Evolutionary conservation across 2,329 filamentous ascomycete genomes (phyloP).

Genomic region (Venturia pyrina): DNA sequence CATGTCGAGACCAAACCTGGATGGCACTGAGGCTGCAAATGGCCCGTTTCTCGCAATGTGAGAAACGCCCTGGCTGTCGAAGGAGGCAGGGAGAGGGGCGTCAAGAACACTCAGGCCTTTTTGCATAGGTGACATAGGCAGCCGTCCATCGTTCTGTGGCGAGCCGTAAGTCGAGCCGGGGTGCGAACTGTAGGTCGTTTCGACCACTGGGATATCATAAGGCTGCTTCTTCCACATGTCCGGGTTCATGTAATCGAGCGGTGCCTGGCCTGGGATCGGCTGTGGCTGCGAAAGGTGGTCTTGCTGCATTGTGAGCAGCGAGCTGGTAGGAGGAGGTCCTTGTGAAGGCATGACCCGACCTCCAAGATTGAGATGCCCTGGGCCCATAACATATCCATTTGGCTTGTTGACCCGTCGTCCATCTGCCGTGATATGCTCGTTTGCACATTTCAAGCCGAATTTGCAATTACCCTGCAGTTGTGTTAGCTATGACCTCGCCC

Average conservation of each 20-base stretch:
- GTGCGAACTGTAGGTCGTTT: slow-evolving; percentile 49
- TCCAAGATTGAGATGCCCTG: slow-evolving; percentile 52
- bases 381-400: slow-evolving; percentile 34
- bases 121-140: slow-evolving; percentile 67
- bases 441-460: slow-evolving; percentile 94
- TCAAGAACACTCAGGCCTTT: slow-evolving; percentile 81
- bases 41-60: slow-evolving; percentile 83
- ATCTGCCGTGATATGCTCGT: slow-evolving; percentile 90
- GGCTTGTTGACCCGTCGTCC: slow-evolving; percentile 81
- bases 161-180: slow-evolving; percentile 66
- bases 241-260: slow-evolving; percentile 7
- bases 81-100: slow-evolving; percentile 84
- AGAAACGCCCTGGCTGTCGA: slow-evolving; percentile 92
- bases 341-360: slow-evolving; percentile 57
- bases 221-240: slow-evolving; percentile 26
- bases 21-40: slow-evolving; percentile 84
- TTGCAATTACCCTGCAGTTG: slow-evolving; percentile 82
- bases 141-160: slow-evolving; percentile 61
- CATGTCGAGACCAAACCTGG: slow-evolving; percentile 81
- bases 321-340: slow-evolving; percentile 57
- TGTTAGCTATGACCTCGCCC: not conserved
- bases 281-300: slow-evolving; percentile 33
- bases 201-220: slow-evolving; percentile 44
- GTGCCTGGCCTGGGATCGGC: not conserved
- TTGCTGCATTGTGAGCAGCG: slow-evolving; percentile 52